A percentile compares a stretch with the other conserved stretches of the same genome.
Evolutionary conservation across 2,329 filamentous ascomycete species (phyloP).

Genomic region (Microdochium nivale): DNA sequence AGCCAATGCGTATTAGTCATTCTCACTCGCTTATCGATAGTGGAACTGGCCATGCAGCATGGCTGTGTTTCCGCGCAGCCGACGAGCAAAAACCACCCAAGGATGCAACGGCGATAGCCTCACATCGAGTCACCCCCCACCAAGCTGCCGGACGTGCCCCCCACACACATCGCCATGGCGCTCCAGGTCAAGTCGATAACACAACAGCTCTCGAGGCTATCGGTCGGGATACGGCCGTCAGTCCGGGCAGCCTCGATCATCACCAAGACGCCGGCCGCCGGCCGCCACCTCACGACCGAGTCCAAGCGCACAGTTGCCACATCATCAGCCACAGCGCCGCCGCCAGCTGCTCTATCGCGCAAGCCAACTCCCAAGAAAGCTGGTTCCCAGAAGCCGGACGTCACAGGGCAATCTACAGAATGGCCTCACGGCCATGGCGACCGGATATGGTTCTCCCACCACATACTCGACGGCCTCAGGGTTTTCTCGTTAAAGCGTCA

Average conservation of each 20-base stretch:
- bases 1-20: background rate
- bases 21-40: background rate
- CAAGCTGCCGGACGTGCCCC: no score
- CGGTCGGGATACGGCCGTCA: conserved; percentile 28
- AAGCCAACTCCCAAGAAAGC: no score
- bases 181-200: conserved; percentile 28
- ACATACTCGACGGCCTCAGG: conserved; percentile 40
- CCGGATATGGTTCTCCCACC: conserved; percentile 47
- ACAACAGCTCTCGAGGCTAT: conserved; percentile 31
- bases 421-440: conserved; percentile 37
- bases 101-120: background rate
- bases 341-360: no score
- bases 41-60: background rate
- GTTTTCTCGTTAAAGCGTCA: conserved; percentile 41
- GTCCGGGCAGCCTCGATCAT: conserved; percentile 27
- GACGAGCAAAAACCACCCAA: background rate
- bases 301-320: conserved; percentile 6
- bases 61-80: background rate
- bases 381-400: no score
- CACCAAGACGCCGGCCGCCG: conserved; percentile 3
- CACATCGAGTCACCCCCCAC: background rate
- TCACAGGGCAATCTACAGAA: conserved; percentile 10
- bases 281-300: background rate
- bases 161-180: conserved; percentile 12
- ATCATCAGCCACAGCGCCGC: conserved; percentile 5